phyloP scores from a whole-genome alignment of 176 grass and related monocot species.

The Guadua angustifolia region DNA sequence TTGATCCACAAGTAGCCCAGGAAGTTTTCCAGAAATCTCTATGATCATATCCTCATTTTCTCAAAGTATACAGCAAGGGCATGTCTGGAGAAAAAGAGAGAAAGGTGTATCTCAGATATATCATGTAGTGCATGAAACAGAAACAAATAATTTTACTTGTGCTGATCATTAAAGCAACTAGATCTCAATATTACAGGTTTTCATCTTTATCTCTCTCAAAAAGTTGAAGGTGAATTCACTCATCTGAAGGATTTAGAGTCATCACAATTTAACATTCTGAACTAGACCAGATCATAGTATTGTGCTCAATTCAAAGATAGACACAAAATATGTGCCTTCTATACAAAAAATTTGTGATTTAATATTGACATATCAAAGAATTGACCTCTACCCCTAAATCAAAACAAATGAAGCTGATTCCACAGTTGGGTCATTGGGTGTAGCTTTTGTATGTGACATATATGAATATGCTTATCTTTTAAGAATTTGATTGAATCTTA shows the following conservation, averaged over 20 bases:
- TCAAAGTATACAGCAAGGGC: constrained; percentile 62
- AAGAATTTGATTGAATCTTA: neutral
- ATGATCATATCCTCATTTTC: neutral
- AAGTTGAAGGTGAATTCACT: neutral
- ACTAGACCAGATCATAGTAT: neutral
- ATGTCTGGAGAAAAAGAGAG: constrained; percentile 51
- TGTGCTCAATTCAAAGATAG: neutral
- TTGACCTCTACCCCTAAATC: neutral
- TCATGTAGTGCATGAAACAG: neutral
- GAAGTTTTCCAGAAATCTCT: constrained; percentile 29
- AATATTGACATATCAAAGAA: neutral
- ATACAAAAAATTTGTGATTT: neutral
- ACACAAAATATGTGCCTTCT: neutral
- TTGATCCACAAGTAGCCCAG: constrained; percentile 22
- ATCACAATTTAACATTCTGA: neutral
- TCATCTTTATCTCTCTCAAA: neutral
- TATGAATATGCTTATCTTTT: constrained; percentile 5
- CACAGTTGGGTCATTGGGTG: neutral
- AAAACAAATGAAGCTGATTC: constrained; percentile 22
- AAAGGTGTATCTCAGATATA: constrained; percentile 10
- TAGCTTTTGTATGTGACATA: neutral
- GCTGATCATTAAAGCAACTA: neutral
- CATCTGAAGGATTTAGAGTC: neutral
- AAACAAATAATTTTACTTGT: constrained; percentile 7
- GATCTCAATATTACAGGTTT: neutral